Evolutionary conservation across 116 monocot species (phyloP).

Genomic region (Papilionanthe hybrid): DNA sequence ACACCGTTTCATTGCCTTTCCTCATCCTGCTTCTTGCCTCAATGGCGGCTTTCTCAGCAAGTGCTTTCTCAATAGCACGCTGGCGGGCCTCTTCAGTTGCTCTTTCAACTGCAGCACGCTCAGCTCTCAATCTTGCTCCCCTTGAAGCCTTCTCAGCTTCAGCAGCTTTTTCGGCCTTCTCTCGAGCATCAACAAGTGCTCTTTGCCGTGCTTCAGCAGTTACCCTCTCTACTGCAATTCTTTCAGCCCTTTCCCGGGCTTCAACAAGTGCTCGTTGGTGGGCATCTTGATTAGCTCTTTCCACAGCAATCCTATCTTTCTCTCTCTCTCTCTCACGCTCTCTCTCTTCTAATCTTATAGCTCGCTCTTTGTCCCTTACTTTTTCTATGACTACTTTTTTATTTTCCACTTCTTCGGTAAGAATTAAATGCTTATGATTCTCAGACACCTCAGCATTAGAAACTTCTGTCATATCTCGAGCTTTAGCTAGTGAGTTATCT

Average conservation of each 20-base stretch:
- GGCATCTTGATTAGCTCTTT: conserved; percentile 64
- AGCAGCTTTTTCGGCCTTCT: conserved; percentile 66
- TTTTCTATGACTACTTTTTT: conserved; percentile 19
- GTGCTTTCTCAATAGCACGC: conserved; percentile 70
- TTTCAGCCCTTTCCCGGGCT: conserved; percentile 60
- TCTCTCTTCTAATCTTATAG: conserved; percentile 47
- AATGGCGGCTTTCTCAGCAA: conserved; percentile 64
- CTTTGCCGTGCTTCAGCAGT: conserved; percentile 86
- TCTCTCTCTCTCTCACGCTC: conserved; percentile 86
- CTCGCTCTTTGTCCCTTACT: conserved; percentile 33
- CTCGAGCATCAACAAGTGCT: conserved; percentile 57
- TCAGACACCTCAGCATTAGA: not conserved
- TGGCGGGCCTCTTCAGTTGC: conserved; percentile 85
- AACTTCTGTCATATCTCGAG: conserved; percentile 2
- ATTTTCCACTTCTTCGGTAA: not conserved
- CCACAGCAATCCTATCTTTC: conserved; percentile 62
- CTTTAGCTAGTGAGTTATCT: not conserved
- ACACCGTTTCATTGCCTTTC: conserved; percentile 23
- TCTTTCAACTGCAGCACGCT: conserved; percentile 90
- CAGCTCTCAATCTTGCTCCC: conserved; percentile 73
- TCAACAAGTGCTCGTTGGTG: conserved; percentile 54
- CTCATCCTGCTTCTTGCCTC: conserved; percentile 43
- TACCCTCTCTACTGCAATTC: conserved; percentile 63
- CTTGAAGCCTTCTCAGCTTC: conserved; percentile 51
- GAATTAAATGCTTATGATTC: not conserved